Percentiles rank a stretch among this genome's conserved stretches.
These are phyloP conservation scores for Pontederia crassipes DNA, from an alignment of 176 grass and related monocot genomes.

Conservation along the genomic window DNA sequence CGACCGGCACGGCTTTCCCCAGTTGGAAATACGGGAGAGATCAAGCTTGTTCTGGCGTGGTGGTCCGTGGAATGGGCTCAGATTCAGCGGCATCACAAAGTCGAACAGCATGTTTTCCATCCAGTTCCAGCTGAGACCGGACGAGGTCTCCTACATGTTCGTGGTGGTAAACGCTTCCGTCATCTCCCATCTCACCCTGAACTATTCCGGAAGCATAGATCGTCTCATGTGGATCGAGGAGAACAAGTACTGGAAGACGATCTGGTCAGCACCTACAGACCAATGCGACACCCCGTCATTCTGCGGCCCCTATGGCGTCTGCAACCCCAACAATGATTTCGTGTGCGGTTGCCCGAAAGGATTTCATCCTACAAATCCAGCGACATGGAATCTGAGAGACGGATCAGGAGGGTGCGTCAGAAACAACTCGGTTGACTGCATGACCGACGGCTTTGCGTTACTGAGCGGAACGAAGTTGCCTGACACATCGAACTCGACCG, in stretches of 20 bases:
- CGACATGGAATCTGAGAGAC: neutral
- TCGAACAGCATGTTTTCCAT: constrained; percentile 16
- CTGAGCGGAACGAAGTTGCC: neutral
- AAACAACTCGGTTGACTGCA: neutral
- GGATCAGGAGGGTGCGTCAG: neutral
- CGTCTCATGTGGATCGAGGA: neutral
- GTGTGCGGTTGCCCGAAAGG: neutral
- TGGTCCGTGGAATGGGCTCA: constrained; percentile 66
- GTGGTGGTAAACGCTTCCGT: neutral
- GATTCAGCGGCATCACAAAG: constrained; percentile 61
- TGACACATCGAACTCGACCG: neutral
- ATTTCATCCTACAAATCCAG: neutral
- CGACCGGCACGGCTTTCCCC: constrained; percentile 33
- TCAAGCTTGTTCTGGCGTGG: constrained; percentile 25
- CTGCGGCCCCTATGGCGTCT: neutral
- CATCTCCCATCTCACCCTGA: neutral
- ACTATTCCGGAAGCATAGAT: neutral
- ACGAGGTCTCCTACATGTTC: neutral
- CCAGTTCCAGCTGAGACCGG: neutral
- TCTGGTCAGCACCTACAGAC: neutral
- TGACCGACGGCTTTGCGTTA: neutral
- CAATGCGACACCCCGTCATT: neutral
- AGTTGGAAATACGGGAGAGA: constrained; percentile 27
- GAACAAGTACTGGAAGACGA: neutral
- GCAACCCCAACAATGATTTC: neutral